Conservation (phyloP, 805 yeast species). For the Maudiozyma barnettii region DNA sequence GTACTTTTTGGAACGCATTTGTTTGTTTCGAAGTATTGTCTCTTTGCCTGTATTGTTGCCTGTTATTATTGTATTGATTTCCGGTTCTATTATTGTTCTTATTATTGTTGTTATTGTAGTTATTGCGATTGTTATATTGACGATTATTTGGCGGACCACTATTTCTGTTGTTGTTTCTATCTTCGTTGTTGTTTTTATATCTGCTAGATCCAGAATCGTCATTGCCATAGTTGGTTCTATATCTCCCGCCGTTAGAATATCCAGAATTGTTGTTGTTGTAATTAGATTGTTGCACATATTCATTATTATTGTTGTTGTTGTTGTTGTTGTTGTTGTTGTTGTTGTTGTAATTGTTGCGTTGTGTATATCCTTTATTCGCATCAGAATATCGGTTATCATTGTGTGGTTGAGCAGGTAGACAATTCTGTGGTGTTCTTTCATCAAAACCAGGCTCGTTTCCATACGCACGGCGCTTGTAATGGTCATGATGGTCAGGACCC, state of each 20-base stretch:
- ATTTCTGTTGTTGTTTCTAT: background rate
- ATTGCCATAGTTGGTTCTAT: background rate
- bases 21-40: background rate
- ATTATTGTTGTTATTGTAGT: background rate
- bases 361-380: background rate
- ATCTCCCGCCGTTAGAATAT: background rate
- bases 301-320: background rate
- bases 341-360: background rate
- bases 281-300: background rate
- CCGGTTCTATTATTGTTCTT: background rate
- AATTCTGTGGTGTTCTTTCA: background rate
- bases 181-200: background rate
- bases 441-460: background rate
- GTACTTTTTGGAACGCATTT: constrained; percentile 5
- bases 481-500: background rate
- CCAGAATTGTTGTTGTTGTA: too few relatives aligned
- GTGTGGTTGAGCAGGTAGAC: too few relatives aligned
- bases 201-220: background rate
- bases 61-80: background rate
- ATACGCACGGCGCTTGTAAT: background rate
- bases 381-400: too few relatives aligned
- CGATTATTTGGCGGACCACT: background rate
- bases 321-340: background rate
- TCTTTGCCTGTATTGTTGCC: background rate
- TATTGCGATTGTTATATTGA: background rate